Conservation (phyloP, 2,329 filamentous ascomycete species). For the Fusarium begoniae region DNA sequence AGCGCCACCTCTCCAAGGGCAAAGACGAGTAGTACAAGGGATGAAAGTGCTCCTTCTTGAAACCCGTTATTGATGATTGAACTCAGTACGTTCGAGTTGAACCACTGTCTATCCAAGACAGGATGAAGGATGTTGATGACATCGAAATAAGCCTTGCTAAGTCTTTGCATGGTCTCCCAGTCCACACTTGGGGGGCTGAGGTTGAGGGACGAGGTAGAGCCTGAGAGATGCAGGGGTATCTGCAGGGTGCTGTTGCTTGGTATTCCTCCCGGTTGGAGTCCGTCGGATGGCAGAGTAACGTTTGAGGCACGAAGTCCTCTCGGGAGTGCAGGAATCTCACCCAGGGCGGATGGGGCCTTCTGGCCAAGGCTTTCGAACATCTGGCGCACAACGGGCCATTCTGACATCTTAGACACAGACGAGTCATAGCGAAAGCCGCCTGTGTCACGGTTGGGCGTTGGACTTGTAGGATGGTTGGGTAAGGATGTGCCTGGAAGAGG, state of each 20-base stretch:
- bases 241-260: conserved; percentile 29
- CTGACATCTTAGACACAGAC: conserved; percentile 38
- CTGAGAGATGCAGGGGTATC: conserved; percentile 34
- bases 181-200: conserved; percentile 46
- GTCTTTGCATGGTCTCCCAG: conserved; percentile 59
- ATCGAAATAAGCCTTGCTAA: conserved; percentile 66
- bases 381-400: conserved; percentile 42
- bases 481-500: conserved; percentile 29
- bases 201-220: conserved; percentile 19
- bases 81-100: conserved; percentile 58
- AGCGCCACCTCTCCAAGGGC: conserved; percentile 67
- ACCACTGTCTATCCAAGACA: conserved; percentile 65
- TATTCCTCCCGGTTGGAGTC: conserved; percentile 33
- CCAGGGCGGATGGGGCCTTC: conserved; percentile 29
- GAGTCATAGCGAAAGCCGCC: conserved; percentile 43
- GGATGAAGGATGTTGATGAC: conserved; percentile 68
- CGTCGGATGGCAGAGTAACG: conserved; percentile 32
- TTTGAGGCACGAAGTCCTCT: conserved; percentile 37
- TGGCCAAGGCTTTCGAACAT: conserved; percentile 40
- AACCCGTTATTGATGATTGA: conserved; percentile 56
- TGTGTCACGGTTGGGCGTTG: conserved; percentile 17
- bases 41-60: conserved; percentile 58
- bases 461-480: conserved; percentile 28
- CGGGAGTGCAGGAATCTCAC: conserved; percentile 30
- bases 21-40: conserved; percentile 65